Evolutionary conservation across 495 filamentous ascomycete genomes (phyloP).

Genomic region (Aspergillus carlsbadensis): DNA sequence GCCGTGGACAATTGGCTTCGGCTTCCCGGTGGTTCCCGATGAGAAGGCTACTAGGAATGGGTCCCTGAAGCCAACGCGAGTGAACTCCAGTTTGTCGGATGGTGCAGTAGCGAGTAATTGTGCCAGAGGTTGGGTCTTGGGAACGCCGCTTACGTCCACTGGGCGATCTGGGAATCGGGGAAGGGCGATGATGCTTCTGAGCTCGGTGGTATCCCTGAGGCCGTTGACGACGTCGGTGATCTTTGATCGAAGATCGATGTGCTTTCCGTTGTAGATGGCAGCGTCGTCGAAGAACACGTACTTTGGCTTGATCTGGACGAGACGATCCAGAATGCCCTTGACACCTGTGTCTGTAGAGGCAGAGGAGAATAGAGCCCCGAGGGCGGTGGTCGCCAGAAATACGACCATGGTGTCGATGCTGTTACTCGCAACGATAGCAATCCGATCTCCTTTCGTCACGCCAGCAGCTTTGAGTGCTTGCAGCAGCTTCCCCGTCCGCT

Average conservation of each 20-base stretch:
- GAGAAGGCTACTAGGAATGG: slow-evolving; percentile 73
- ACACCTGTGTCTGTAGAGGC: slow-evolving; percentile 78
- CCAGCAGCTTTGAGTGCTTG: slow-evolving; percentile 63
- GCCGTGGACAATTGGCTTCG: slow-evolving; percentile 75
- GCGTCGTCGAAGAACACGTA: slow-evolving; percentile 78
- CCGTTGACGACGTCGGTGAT: slow-evolving; percentile 65
- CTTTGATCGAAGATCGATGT: slow-evolving; percentile 66
- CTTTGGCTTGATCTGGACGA: slow-evolving; percentile 68
- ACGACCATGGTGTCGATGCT: slow-evolving; percentile 69
- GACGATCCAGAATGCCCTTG: slow-evolving; percentile 70
- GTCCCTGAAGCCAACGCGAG: slow-evolving; percentile 61
- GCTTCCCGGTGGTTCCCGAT: slow-evolving; percentile 69
- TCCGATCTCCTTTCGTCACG: slow-evolving; percentile 65
- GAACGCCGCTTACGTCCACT: slow-evolving; percentile 56
- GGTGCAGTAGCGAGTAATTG: slow-evolving; percentile 49
- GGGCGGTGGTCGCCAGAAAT: slow-evolving; percentile 59
- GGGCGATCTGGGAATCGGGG: slow-evolving; percentile 58
- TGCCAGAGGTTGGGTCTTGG: slow-evolving; percentile 50
- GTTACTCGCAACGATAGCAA: slow-evolving; percentile 70
- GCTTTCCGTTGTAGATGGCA: slow-evolving; percentile 76
- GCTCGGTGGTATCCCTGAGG: slow-evolving; percentile 56
- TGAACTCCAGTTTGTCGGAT: slow-evolving; percentile 49
- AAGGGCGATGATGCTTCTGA: slow-evolving; percentile 63
- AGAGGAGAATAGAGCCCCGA: slow-evolving; percentile 71
- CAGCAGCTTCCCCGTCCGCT: slow-evolving; percentile 52